phyloP scores from a whole-genome alignment of 2,329 filamentous ascomycete species.

The Ophioceras dolichostomum region DNA sequence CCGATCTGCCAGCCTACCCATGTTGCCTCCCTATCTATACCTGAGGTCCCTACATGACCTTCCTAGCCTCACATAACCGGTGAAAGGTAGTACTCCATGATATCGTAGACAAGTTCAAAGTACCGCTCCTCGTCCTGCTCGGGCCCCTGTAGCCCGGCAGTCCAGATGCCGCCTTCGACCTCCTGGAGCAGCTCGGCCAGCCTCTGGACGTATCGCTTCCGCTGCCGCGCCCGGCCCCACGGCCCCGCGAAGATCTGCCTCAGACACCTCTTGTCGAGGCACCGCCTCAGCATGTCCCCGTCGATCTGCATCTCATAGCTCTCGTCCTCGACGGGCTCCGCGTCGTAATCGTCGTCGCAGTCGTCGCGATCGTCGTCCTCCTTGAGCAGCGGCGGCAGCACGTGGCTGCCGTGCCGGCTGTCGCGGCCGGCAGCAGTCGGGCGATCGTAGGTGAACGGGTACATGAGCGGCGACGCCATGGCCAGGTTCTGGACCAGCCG shows the following conservation, averaged over 20 bases:
- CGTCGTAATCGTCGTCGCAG: constrained; percentile 5
- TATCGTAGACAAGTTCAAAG: constrained; percentile 36
- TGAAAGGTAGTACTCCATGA: constrained; percentile 40
- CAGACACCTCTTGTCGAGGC: constrained; percentile 33
- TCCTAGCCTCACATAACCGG: constrained; percentile 33
- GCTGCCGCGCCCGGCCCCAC: constrained; percentile 11
- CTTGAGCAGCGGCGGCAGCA: too few relatives aligned
- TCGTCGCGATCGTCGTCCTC: constrained; percentile 5
- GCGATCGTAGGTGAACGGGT: constrained; percentile 31
- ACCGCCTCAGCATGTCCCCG: constrained; percentile 49
- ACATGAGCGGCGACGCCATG: constrained; percentile 30
- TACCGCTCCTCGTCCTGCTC: constrained; percentile 19
- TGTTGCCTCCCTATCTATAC: too few relatives aligned
- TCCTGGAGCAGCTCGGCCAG: too few relatives aligned
- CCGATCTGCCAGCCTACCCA: too few relatives aligned
- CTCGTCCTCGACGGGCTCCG: constrained; percentile 24
- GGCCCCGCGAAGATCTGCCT: constrained; percentile 25
- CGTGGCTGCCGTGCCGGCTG: too few relatives aligned
- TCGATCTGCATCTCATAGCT: constrained; percentile 49
- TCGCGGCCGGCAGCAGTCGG: constrained; percentile 10
- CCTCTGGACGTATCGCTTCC: constrained; percentile 9
- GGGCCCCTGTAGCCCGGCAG: too few relatives aligned
- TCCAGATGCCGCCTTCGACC: too few relatives aligned
- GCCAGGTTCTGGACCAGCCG: constrained; percentile 62
- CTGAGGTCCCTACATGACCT: too few relatives aligned